These are phyloP conservation scores for Aphanomyces astaci DNA, from an alignment of 352 stramenopile genomes.

Conservation along the genomic window DNA sequence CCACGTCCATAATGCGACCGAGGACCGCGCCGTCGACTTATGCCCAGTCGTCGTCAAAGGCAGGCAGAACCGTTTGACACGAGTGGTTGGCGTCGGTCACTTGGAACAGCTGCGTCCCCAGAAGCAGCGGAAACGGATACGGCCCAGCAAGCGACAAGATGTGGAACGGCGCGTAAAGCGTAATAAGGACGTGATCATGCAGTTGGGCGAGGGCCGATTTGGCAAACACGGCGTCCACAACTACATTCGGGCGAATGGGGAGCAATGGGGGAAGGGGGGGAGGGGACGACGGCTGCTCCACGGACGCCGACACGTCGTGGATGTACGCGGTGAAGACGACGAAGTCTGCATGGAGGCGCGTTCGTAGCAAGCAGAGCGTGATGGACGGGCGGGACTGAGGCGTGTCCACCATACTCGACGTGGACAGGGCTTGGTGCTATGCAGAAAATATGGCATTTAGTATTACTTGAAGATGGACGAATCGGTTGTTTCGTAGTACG, in stretches of 20 bases:
- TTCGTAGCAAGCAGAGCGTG: conserved; percentile 14
- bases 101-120: conserved; percentile 11
- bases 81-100: not conserved
- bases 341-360: conserved; percentile 3
- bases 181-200: not conserved
- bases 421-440: conserved; percentile 10
- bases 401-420: not conserved
- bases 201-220: not conserved
- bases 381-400: conserved; percentile 16
- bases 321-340: conserved; percentile 13
- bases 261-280: not conserved
- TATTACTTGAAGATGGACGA: too few relatives aligned
- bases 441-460: too few relatives aligned
- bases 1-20: not conserved
- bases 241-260: not conserved
- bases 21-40: conserved; percentile 4
- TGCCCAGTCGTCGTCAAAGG: conserved; percentile 14
- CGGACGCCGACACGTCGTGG: conserved; percentile 7
- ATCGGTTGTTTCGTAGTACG: too few relatives aligned
- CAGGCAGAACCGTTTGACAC: conserved; percentile 14
- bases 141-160: conserved; percentile 5
- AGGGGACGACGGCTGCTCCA: not conserved
- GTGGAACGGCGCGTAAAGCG: conserved; percentile 11
- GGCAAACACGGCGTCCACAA: conserved; percentile 16
- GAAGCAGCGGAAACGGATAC: conserved; percentile 19